Conservation (phyloP, 305 asterid genomes). For the Fraxinus baroniana region DNA sequence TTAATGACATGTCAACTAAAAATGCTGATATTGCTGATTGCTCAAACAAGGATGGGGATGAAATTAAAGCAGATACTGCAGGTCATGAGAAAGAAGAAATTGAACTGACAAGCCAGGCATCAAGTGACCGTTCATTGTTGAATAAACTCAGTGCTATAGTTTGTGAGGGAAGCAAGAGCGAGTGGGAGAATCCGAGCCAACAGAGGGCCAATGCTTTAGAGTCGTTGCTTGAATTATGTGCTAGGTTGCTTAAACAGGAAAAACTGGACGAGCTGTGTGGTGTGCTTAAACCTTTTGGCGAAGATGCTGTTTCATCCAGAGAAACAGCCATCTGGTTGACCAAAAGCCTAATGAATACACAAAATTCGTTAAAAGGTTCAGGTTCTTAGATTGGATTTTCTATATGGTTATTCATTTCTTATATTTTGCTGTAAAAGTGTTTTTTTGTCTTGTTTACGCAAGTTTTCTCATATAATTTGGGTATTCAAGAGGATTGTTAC, state of each 20-base stretch:
- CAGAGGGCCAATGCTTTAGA: conserved; percentile 72
- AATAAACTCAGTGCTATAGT: conserved; percentile 29
- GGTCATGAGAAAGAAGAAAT: conserved; percentile 28
- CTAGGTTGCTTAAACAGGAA: conserved; percentile 82
- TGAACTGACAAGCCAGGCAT: conserved; percentile 22
- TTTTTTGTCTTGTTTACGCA: not conserved
- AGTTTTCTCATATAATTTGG: not conserved
- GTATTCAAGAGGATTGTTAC: not conserved
- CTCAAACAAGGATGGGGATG: conserved; percentile 17
- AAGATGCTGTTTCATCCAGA: conserved; percentile 81
- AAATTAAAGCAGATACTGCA: conserved; percentile 16
- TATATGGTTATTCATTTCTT: not conserved
- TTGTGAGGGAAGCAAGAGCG: conserved; percentile 33
- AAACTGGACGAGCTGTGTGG: conserved; percentile 90
- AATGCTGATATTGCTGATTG: not conserved
- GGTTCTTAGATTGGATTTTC: conserved; percentile 9
- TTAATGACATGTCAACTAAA: conserved; percentile 21
- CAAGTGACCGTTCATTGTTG: conserved; percentile 19
- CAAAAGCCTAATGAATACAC: conserved; percentile 78
- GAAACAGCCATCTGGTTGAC: conserved; percentile 97
- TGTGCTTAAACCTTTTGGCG: conserved; percentile 87
- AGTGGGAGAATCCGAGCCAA: conserved; percentile 48
- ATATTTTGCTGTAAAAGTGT: not conserved
- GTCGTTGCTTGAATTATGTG: conserved; percentile 91
- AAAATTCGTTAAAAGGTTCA: conserved; percentile 54